Percentiles rank a stretch among this genome's conserved stretches.
These are phyloP conservation scores for Oryza australiensis DNA, from an alignment of 176 grass and related monocot genomes.

Conservation along the genomic window DNA sequence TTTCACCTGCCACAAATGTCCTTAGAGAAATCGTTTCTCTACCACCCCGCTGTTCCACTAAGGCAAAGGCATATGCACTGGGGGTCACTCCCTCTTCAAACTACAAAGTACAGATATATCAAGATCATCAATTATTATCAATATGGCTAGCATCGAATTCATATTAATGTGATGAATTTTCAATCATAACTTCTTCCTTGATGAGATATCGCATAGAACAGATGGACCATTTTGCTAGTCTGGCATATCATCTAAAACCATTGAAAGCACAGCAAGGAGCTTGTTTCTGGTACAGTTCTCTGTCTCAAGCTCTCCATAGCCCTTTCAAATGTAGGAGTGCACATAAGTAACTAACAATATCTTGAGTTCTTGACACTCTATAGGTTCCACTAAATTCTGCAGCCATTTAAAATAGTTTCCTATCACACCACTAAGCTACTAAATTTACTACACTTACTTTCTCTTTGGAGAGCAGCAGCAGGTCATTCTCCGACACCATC, in stretches of 20 bases:
- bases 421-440: not conserved
- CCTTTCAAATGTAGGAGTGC: slow-evolving; percentile 6
- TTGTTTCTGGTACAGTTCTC: not conserved
- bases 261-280: not conserved
- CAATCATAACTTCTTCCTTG: not conserved
- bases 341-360: not conserved
- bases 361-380: not conserved
- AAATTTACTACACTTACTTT: slow-evolving; percentile 52
- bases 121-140: slow-evolving; percentile 1
- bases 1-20: slow-evolving; percentile 74
- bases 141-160: not conserved
- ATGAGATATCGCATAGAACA: not conserved
- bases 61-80: slow-evolving; percentile 78
- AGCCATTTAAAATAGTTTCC: not conserved
- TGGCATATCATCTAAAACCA: not conserved
- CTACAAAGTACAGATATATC: slow-evolving; percentile 49
- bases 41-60: slow-evolving; percentile 84
- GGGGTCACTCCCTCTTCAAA: slow-evolving; percentile 65
- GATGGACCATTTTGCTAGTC: not conserved
- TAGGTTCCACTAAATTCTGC: not conserved
- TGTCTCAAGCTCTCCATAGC: not conserved
- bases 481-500: slow-evolving; percentile 73
- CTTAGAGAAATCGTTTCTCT: slow-evolving; percentile 59
- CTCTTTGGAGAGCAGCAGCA: slow-evolving; percentile 78
- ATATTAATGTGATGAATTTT: not conserved